Conservation (phyloP, 495 filamentous ascomycete genomes). For the Usnea hakonensis region DNA sequence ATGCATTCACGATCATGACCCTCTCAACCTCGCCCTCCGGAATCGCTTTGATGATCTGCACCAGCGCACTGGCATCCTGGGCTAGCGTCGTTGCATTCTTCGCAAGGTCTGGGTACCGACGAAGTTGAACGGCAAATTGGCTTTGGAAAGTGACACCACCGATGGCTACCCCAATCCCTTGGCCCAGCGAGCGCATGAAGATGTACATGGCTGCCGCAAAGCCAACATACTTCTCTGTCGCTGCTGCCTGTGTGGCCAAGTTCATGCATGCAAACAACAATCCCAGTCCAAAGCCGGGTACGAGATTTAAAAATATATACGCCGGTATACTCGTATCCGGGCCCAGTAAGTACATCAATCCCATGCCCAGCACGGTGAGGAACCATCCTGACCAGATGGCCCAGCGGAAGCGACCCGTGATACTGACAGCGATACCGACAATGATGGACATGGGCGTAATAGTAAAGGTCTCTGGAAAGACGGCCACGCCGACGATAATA, state of each 20-base stretch:
- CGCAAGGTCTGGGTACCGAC: slow-evolving; percentile 27
- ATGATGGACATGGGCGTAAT: slow-evolving; percentile 34
- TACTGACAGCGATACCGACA: slow-evolving; percentile 36
- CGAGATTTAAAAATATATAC: slow-evolving; percentile 44
- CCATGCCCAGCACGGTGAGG: slow-evolving; percentile 40
- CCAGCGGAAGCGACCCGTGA: slow-evolving; percentile 43
- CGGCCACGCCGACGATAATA: slow-evolving; percentile 35
- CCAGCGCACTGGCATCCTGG: slow-evolving; percentile 31
- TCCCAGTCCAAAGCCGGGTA: slow-evolving; percentile 42
- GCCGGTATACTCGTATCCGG: slow-evolving; percentile 33
- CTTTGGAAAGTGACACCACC: slow-evolving; percentile 41
- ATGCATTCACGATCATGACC: slow-evolving; percentile 24
- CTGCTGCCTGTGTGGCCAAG: slow-evolving; percentile 43
- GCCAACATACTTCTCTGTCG: slow-evolving; percentile 35
- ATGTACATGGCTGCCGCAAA: slow-evolving; percentile 48
- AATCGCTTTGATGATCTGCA: slow-evolving; percentile 32
- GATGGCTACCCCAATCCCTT: slow-evolving; percentile 48
- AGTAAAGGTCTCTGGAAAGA: slow-evolving; percentile 45
- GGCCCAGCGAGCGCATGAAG: slow-evolving; percentile 50
- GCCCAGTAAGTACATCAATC: slow-evolving; percentile 40
- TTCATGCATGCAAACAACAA: slow-evolving; percentile 42
- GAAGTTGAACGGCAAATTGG: slow-evolving; percentile 24
- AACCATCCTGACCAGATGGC: slow-evolving; percentile 47
- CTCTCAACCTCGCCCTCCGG: slow-evolving; percentile 22
- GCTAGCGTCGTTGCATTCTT: slow-evolving; percentile 27